Percentiles rank a stretch among this genome's conserved stretches.
Conservation (phyloP, 176 grass and related monocot species). For the Alloteropsis semialata region DNA sequence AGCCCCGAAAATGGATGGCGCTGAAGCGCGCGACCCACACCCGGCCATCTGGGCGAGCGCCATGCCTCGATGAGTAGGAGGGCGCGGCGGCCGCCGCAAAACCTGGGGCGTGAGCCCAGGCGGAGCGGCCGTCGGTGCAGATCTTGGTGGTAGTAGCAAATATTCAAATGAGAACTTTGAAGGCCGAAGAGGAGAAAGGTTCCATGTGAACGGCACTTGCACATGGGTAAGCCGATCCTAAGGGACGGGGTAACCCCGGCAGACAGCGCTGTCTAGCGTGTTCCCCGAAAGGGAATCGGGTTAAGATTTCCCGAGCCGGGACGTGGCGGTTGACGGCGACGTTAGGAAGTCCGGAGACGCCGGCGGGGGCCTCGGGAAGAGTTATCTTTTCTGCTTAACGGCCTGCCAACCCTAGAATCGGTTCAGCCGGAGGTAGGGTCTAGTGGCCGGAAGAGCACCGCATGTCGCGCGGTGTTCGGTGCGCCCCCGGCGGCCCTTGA, state of each 20-base stretch:
- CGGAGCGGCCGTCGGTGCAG: conserved; percentile 28
- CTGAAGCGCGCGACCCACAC: conserved; percentile 41
- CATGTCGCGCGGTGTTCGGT: conserved; percentile 56
- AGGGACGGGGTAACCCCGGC: neutral
- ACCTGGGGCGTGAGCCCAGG: neutral
- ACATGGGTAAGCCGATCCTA: conserved; percentile 61
- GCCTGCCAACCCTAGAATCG: conserved; percentile 27
- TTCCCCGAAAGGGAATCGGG: conserved; percentile 2
- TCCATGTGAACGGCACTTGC: too few species aligned
- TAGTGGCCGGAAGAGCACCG: conserved; percentile 62
- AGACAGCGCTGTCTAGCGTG: conserved; percentile 23
- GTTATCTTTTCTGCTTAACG: conserved; percentile 57
- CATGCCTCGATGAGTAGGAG: too few species aligned
- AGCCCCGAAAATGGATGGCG: conserved; percentile 78
- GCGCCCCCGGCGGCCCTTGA: conserved; percentile 58
- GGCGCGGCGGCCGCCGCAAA: conserved; percentile 1
- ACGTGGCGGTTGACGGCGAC: conserved; percentile 49
- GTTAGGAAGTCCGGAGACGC: conserved; percentile 59
- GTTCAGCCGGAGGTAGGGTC: conserved; percentile 60
- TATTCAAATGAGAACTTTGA: conserved; percentile 80
- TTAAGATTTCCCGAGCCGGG: conserved; percentile 37
- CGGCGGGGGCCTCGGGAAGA: conserved; percentile 59
- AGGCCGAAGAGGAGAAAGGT: too few species aligned
- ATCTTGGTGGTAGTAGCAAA: conserved; percentile 76
- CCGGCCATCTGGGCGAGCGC: conserved; percentile 25